Evolutionary conservation across 1,284 basidiomycete species (phyloP).

Genomic region (Malassezia arunalokei): DNA sequence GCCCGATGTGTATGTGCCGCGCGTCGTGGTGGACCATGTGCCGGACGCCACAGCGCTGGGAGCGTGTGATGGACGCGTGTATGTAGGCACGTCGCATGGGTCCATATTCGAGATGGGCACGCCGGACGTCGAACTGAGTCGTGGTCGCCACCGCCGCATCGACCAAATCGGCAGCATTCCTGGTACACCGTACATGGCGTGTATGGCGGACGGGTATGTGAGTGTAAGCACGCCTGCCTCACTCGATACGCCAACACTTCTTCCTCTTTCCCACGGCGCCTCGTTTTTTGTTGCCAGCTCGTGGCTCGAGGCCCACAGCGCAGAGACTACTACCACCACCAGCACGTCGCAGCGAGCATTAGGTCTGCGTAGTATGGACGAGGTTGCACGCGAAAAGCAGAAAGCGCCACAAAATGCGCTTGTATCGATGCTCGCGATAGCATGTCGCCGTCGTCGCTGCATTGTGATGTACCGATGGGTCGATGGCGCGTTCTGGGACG

Average conservation of each 20-base stretch:
- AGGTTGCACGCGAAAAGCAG: conserved; percentile 12
- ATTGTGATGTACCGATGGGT: conserved; percentile 71
- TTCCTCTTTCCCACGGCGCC: conserved; percentile 1
- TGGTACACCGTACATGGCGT: background rate
- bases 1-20: conserved; percentile 3
- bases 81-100: conserved; percentile 24
- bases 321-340: background rate
- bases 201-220: background rate
- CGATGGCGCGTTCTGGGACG: conserved; percentile 65
- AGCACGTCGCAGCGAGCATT: background rate
- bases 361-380: conserved; percentile 17
- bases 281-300: background rate
- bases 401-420: conserved; percentile 26
- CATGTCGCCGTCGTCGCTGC: conserved; percentile 60
- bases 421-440: conserved; percentile 68
- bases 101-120: conserved; percentile 4
- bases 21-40: background rate
- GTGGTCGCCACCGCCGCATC: conserved; percentile 1
- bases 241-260: background rate
- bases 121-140: background rate
- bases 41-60: conserved; percentile 3
- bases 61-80: background rate
- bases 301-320: conserved; percentile 7
- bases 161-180: conserved; percentile 4
- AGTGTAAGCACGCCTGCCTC: background rate